Evolutionary conservation across 345 rosid genomes (phyloP).

Genomic region (Salix suchowensis): DNA sequence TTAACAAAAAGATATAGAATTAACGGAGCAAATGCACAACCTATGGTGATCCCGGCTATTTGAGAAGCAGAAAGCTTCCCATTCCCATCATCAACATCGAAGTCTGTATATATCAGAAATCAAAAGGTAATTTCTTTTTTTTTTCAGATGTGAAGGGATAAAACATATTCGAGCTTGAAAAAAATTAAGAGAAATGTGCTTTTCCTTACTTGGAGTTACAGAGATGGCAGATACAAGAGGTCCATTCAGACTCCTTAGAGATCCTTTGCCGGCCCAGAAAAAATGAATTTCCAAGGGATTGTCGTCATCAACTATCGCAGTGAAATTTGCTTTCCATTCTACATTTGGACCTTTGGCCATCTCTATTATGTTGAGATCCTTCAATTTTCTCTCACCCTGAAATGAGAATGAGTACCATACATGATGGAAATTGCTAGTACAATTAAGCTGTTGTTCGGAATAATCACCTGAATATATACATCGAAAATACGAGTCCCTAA

Average conservation of each 20-base stretch:
- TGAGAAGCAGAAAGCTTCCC: not conserved
- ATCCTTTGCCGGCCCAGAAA: constrained; percentile 5
- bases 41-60: not conserved
- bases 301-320: not conserved
- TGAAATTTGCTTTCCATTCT: not conserved
- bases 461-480: too few relatives aligned
- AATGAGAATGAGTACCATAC: not conserved
- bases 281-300: not conserved
- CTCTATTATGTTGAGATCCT: constrained; percentile 14
- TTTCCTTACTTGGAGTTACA: not conserved
- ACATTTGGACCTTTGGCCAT: not conserved
- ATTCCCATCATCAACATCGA: not conserved
- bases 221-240: constrained; percentile 25
- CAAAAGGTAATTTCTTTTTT: not conserved
- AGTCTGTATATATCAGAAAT: not conserved
- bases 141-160: not conserved
- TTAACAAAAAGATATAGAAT: constrained; percentile 1
- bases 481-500: too few relatives aligned
- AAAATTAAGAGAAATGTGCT: not conserved
- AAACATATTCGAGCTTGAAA: not conserved
- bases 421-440: not conserved
- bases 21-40: not conserved
- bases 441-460: too few relatives aligned
- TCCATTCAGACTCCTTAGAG: not conserved
- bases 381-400: not conserved